Conservation (phyloP, 2,329 filamentous ascomycete genomes). For the Penicillium fuscoglaucum region DNA sequence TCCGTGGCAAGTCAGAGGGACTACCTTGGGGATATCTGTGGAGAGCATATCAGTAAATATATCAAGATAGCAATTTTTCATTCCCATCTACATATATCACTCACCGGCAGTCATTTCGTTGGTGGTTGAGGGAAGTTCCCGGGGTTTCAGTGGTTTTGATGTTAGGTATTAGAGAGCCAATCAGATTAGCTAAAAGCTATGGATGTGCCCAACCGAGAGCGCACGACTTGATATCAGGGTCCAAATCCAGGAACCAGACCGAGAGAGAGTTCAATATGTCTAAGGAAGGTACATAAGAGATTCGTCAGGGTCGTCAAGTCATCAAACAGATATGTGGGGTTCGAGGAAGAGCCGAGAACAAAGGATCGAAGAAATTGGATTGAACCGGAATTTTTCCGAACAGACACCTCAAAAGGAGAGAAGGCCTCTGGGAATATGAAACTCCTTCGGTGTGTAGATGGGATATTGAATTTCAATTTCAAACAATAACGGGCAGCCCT, state of each 20-base stretch:
- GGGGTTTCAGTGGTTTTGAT: conserved; percentile 7
- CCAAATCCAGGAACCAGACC: conserved; percentile 14
- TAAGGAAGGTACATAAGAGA: conserved; percentile 38
- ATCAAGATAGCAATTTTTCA: not conserved
- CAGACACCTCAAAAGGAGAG: conserved; percentile 11
- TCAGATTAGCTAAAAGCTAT: conserved; percentile 3
- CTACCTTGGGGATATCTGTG: conserved; percentile 58
- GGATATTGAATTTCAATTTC: conserved; percentile 15
- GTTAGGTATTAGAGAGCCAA: conserved; percentile 8
- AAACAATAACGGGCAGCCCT: conserved; percentile 16
- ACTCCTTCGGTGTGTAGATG: conserved; percentile 7
- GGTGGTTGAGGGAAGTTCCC: conserved; percentile 4
- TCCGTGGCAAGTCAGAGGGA: conserved; percentile 90
- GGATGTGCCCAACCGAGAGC: not conserved
- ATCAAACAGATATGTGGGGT: conserved; percentile 30
- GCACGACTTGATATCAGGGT: conserved; percentile 4
- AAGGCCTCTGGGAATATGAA: conserved; percentile 3
- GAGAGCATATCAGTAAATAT: not conserved
- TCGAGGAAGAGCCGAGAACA: conserved; percentile 12
- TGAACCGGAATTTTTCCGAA: conserved; percentile 9
- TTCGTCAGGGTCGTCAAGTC: conserved; percentile 46
- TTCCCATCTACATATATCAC: conserved; percentile 2
- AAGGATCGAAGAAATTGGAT: conserved; percentile 22
- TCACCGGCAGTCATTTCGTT: conserved; percentile 21
- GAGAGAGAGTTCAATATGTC: conserved; percentile 16